phyloP scores from a whole-genome alignment of 495 filamentous ascomycete species.

The Aspergillus avenaceus region DNA sequence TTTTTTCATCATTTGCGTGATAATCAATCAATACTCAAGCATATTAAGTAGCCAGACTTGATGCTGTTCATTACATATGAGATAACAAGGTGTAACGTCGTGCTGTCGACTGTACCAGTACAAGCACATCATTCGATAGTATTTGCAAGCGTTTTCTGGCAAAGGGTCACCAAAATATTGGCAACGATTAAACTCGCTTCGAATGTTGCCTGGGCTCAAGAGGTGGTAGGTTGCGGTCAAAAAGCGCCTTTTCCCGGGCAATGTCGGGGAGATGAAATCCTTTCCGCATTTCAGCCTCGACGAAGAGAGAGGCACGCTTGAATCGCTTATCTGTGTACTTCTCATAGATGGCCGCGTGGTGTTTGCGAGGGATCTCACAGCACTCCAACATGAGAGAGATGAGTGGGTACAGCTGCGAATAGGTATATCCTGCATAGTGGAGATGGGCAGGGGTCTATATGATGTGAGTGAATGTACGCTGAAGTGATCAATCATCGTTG shows the following conservation, averaged over 20 bases:
- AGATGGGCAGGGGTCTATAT: constrained; percentile 72
- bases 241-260: constrained; percentile 13
- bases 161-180: neutral
- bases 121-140: too few relatives aligned
- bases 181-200: constrained; percentile 13
- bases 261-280: constrained; percentile 42
- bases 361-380: constrained; percentile 72
- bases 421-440: constrained; percentile 90
- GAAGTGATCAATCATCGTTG: constrained; percentile 1
- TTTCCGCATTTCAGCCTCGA: constrained; percentile 63
- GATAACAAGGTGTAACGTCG: neutral
- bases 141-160: neutral
- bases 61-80: neutral
- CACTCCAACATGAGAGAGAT: constrained; percentile 77
- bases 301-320: constrained; percentile 76
- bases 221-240: constrained; percentile 7
- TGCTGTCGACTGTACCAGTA: too few relatives aligned
- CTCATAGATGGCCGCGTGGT: constrained; percentile 82
- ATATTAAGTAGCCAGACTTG: neutral
- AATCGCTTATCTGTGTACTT: constrained; percentile 85
- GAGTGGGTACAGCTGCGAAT: constrained; percentile 72
- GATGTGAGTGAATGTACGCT: constrained; percentile 24
- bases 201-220: constrained; percentile 10
- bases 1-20: neutral
- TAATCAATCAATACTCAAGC: neutral